These are phyloP conservation scores for Nigrospora sphaerica DNA, from an alignment of 2,329 filamentous ascomycete species.

Conservation along the genomic window DNA sequence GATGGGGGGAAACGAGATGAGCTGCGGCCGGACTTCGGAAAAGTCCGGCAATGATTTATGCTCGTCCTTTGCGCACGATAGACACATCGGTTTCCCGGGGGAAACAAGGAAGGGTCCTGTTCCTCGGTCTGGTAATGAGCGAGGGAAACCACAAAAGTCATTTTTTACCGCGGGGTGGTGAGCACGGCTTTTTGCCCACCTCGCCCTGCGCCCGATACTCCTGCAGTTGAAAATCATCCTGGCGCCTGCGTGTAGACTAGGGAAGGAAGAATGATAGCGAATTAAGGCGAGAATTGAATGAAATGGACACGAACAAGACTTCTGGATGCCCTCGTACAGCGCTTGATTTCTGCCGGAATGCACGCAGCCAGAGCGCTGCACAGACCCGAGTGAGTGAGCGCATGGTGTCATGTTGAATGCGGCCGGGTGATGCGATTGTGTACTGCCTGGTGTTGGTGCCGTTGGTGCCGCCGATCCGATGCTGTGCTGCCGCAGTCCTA, in stretches of 20 bases:
- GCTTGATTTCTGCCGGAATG: no score
- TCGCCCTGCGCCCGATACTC: slow-evolving; percentile 12
- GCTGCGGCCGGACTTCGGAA: slow-evolving; percentile 16
- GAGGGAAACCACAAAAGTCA: slow-evolving; percentile 20
- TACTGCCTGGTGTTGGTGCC: no score
- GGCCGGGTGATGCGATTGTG: no score
- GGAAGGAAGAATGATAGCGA: slow-evolving; percentile 18
- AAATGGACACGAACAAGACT: slow-evolving; percentile 2
- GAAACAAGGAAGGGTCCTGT: slow-evolving; percentile 9
- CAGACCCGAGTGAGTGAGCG: no score
- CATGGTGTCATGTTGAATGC: no score
- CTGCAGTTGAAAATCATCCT: slow-evolving; percentile 11
- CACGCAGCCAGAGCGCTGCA: no score
- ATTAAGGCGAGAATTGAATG: slow-evolving; percentile 3
- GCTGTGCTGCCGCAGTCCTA: no score
- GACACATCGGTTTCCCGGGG: slow-evolving; percentile 16
- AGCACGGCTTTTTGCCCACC: slow-evolving; percentile 1
- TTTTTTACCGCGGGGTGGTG: slow-evolving; percentile 15
- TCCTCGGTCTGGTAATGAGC: slow-evolving; percentile 14
- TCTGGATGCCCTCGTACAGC: not conserved
- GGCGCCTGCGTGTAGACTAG: slow-evolving; percentile 26
- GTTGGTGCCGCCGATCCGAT: no score
- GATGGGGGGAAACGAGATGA: slow-evolving; percentile 16
- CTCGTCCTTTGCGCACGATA: slow-evolving; percentile 15
- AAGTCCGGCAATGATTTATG: slow-evolving; percentile 15